Percentiles rank a stretch among this genome's conserved stretches.
These are phyloP conservation scores for Dichotomocladium elegans DNA, from an alignment of 371 early-diverging fungal genomes.

Conservation along the genomic window DNA sequence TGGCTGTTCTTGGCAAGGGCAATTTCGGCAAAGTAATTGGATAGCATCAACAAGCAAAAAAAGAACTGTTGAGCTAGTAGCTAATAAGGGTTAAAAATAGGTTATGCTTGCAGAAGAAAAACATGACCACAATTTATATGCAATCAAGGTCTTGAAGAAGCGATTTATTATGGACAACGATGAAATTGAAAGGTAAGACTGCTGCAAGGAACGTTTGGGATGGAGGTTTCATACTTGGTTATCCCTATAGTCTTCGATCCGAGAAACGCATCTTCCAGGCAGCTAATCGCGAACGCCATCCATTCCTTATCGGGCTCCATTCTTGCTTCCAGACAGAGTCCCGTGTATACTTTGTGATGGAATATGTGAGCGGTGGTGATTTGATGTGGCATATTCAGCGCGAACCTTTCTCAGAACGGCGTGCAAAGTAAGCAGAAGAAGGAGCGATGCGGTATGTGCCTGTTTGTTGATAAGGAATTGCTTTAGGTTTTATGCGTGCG, in stretches of 20 bases:
- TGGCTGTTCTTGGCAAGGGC: constrained; percentile 96
- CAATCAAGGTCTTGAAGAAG: constrained; percentile 98
- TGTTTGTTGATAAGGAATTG: not conserved
- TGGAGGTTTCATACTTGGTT: not conserved
- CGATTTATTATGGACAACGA: constrained; percentile 90
- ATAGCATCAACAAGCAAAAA: not conserved
- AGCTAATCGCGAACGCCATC: constrained; percentile 87
- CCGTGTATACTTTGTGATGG: constrained; percentile 98
- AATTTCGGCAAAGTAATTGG: constrained; percentile 93
- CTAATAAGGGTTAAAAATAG: constrained; percentile 18
- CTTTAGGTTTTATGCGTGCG: constrained; percentile 94
- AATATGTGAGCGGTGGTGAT: constrained; percentile 99
- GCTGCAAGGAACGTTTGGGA: too few species aligned
- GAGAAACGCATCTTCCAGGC: constrained; percentile 94
- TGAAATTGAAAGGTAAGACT: constrained; percentile 76
- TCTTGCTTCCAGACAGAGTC: constrained; percentile 94
- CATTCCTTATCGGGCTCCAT: constrained; percentile 97
- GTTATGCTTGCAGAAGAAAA: constrained; percentile 96
- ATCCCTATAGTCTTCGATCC: constrained; percentile 65
- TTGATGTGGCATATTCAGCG: constrained; percentile 97
- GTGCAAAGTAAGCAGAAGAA: constrained; percentile 63
- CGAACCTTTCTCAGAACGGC: constrained; percentile 80
- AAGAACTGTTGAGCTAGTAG: not conserved
- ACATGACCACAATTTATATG: constrained; percentile 74
- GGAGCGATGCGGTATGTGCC: too few species aligned